These are phyloP conservation scores for Termitomyces sp. DNA, from an alignment of 768 basidiomycete species.

Conservation along the genomic window DNA sequence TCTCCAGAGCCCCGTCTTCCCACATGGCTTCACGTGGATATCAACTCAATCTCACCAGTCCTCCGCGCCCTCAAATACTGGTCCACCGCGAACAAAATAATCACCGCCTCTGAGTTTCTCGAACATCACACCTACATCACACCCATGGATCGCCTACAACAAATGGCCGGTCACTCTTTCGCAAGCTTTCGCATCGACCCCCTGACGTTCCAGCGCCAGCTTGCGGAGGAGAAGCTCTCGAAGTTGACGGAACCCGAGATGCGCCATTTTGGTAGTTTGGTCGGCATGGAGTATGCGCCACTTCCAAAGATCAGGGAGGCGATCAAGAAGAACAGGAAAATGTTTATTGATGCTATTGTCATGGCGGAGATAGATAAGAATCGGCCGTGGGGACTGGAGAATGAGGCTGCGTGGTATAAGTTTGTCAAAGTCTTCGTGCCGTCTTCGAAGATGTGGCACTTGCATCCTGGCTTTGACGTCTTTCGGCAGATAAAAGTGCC, in stretches of 20 bases:
- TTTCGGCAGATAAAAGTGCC: slow-evolving; percentile 13
- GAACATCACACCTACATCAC: background rate
- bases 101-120: slow-evolving; percentile 15
- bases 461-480: slow-evolving; percentile 23
- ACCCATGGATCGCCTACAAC: background rate
- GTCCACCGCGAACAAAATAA: slow-evolving; percentile 9
- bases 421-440: slow-evolving; percentile 22
- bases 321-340: background rate
- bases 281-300: background rate
- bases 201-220: background rate
- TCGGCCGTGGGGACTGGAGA: slow-evolving; percentile 6
- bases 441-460: slow-evolving; percentile 20
- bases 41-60: slow-evolving; percentile 16
- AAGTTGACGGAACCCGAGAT: background rate
- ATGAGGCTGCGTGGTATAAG: slow-evolving; percentile 25
- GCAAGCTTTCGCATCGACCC: background rate
- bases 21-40: slow-evolving; percentile 22
- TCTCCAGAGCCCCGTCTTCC: slow-evolving; percentile 17
- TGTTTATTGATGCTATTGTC: slow-evolving; percentile 14
- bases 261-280: background rate
- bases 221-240: background rate
- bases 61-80: slow-evolving; percentile 20
- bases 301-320: background rate
- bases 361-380: slow-evolving; percentile 17
- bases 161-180: background rate